phyloP scores from a whole-genome alignment of 2,329 filamentous ascomycete species.

The Clonostachys byssicola region DNA sequence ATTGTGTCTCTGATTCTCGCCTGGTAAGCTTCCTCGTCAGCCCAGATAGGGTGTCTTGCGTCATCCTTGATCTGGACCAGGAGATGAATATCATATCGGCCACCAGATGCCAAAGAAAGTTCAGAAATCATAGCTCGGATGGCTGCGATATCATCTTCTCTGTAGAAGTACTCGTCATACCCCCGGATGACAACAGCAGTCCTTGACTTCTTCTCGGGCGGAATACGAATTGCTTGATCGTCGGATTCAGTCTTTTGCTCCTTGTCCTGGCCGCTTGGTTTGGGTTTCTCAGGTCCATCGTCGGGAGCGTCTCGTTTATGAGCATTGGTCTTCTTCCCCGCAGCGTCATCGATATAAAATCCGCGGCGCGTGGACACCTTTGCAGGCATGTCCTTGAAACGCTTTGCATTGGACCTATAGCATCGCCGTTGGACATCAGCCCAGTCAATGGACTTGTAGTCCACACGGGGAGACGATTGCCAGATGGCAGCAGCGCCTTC shows the following conservation, averaged over 20 bases:
- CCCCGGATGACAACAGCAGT: conserved; percentile 79
- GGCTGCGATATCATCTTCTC: conserved; percentile 75
- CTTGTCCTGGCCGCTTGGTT: neutral
- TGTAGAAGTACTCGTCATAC: conserved; percentile 78
- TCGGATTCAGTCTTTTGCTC: neutral
- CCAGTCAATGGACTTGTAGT: conserved; percentile 77
- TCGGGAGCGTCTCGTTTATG: conserved; percentile 8
- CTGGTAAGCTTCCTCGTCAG: conserved; percentile 65
- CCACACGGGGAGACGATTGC: conserved; percentile 65
- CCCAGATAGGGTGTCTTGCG: conserved; percentile 71
- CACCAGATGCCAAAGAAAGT: conserved; percentile 73
- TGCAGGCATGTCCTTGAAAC: conserved; percentile 53
- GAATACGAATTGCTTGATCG: neutral
- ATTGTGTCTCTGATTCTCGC: conserved; percentile 64
- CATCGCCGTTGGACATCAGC: conserved; percentile 73
- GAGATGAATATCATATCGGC: conserved; percentile 82
- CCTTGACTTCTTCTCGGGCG: conserved; percentile 18
- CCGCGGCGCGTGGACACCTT: conserved; percentile 38
- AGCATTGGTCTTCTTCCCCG: conserved; percentile 3
- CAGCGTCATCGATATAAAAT: conserved; percentile 41
- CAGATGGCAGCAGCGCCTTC: conserved; percentile 80
- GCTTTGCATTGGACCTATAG: conserved; percentile 62
- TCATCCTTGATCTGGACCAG: conserved; percentile 82
- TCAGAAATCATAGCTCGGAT: conserved; percentile 82
- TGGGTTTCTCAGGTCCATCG: neutral